Evolutionary conservation across 768 basidiomycete species (phyloP), one percentile per base, ranked within the genome.

Genomic region (Lentinula raphanica): DNA sequence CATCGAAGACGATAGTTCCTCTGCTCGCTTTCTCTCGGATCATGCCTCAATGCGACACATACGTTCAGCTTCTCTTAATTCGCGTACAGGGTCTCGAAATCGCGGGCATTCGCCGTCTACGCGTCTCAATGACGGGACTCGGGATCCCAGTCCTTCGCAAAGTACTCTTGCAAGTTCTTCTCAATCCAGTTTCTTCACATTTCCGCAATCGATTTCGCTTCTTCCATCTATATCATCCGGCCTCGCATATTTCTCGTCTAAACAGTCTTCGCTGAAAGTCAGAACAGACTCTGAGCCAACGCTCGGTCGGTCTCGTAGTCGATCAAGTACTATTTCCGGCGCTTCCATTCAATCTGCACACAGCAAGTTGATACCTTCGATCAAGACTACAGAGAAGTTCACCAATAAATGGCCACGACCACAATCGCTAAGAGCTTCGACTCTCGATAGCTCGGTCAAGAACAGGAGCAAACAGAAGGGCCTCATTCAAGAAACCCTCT

Each of bases 401-500:
- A 60, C 50, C 40, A 50, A 57, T 21, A 62, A 62, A 60, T 62
- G 61, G 61, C 59, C 59, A 44, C 39, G 49, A 31, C 59, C 56
- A 3, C 55, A 29, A 19, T 28, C 42, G 3, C 32, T 59, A 2
- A 38, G 12, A 21, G 19, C 17, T 40, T 12, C 32, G 21, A 48
- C 15, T 32, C 15, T 27, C 27, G 23, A 21, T 27, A 21, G 39
- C 8, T 19, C 40, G 8, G 15, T n/a, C 9, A 23, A 21, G 19
- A 38, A 32, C 15, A 49, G 39, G 32, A 49, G 40, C 12, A 45
- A 38, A 36, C 56, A 19, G 7, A 54, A 48, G n/a, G 49, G 44
- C 17, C 31, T 25, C 19, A 44, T 54, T 12, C 56, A 61, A 31
- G 57, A 65, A 51, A 63, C 68, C 56, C 59, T 67, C 11, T 67